Evolutionary conservation across 208 protist species (phyloP).

Genomic region (Porcisia deanei): DNA sequence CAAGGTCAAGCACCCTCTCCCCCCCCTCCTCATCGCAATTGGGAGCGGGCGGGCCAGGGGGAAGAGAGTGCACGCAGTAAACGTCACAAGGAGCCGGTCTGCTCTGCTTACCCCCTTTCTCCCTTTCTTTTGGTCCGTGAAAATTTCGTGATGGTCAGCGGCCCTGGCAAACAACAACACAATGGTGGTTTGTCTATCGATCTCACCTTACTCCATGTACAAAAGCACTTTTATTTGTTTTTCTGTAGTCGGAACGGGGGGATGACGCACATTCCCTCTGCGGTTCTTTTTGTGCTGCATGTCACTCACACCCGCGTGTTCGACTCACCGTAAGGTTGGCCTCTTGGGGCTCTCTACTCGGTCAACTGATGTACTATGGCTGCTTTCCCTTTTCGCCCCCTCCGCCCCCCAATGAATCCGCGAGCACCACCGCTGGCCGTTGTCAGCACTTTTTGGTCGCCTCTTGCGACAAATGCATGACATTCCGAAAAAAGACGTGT

Average conservation of each 20-base stretch:
- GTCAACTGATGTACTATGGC: neutral
- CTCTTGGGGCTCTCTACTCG: neutral
- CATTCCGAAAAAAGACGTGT: too few relatives aligned
- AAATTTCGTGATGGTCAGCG: too few relatives aligned
- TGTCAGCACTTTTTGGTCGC: too few relatives aligned
- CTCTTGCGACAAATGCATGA: too few relatives aligned
- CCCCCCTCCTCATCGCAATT: neutral
- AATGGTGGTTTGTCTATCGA: neutral
- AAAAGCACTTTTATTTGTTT: neutral
- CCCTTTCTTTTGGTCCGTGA: neutral
- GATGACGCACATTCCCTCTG: neutral
- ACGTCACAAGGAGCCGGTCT: too few relatives aligned
- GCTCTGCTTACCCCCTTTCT: neutral
- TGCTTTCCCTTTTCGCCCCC: neutral
- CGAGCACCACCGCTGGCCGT: too few relatives aligned
- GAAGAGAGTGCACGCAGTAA: neutral
- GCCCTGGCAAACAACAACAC: too few relatives aligned
- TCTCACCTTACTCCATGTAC: slow-evolving; percentile 6
- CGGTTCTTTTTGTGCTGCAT: neutral
- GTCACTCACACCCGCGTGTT: neutral
- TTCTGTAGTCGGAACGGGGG: neutral
- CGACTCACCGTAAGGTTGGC: neutral
- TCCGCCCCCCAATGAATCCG: neutral
- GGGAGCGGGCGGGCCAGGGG: neutral
- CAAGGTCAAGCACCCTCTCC: neutral